Evolutionary conservation across 768 basidiomycete genomes (phyloP), one percentile per base, ranked within the genome.

Genomic region (Pleurotus ostreatus): DNA sequence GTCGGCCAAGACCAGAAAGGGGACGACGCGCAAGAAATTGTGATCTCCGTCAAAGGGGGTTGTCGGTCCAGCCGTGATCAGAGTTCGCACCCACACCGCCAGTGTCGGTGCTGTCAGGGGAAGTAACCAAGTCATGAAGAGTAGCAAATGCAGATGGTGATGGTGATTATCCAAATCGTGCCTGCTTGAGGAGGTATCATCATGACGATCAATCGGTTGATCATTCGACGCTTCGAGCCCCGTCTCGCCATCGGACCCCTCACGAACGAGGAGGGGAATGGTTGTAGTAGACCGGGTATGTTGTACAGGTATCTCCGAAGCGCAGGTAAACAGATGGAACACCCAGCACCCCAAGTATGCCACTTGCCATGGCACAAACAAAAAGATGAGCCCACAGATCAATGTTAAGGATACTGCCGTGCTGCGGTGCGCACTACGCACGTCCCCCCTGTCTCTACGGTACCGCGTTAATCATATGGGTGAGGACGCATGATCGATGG

Each of bases 341-440:
- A 86, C 58, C 85, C 91, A 92, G 61, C 85, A 85, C 16, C 90
- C 86, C 20, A 96, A 77, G 70, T 89, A 94, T 4, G 89, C 93
- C 8, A 95, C 89, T 70, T 97, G 94, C 84, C 92, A 93, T 0
- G 94, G 94, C n/a, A 95, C 75, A 52, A 94, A 71, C 39, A 90
- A 60, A 57, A 87, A 80, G 39, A 94, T 85, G n/a, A 86, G 71
- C 13, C 79, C 60, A 49, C 86, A 77, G 34, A 94, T 78, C 16
- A 87, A 48, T 5, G 66, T 60, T 67, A 92, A 80, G 5, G 88
- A 88, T 5, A 84, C 41, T 22, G 86, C 25, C 2, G 80, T 82
- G 62, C 75, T 75, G 58, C 76, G 72, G 30, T 73, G 75, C 46
- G 80, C 69, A 22, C 75, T 68, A 4, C 61, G 49, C 22, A 70